These are phyloP conservation scores for Trametes pubescens DNA, from an alignment of 1,284 basidiomycete genomes.

Conservation along the genomic window DNA sequence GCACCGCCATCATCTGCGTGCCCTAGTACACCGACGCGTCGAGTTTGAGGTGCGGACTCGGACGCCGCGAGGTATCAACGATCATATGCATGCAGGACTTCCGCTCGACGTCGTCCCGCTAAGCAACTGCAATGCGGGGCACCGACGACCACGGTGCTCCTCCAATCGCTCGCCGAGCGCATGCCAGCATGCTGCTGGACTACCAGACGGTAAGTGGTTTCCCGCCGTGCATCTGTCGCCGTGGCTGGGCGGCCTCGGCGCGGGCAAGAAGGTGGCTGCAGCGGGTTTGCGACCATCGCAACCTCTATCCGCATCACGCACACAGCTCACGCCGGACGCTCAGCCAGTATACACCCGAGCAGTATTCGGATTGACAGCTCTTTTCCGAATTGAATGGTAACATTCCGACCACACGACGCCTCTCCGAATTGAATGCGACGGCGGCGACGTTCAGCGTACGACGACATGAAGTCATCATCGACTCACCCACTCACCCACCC, in stretches of 20 bases:
- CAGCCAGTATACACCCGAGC: background rate
- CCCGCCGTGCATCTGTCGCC: background rate
- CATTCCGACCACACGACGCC: too few relatives aligned
- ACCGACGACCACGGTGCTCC: background rate
- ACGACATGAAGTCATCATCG: too few relatives aligned
- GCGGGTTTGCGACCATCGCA: background rate
- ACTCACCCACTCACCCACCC: background rate
- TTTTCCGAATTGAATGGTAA: background rate
- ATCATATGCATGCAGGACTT: too few relatives aligned
- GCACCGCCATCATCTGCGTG: background rate
- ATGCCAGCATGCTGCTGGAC: background rate
- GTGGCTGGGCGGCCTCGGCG: background rate
- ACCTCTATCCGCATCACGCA: background rate
- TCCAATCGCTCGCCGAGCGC: too few relatives aligned
- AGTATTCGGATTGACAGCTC: background rate
- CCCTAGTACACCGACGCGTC: background rate
- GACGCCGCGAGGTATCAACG: background rate
- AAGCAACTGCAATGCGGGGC: background rate
- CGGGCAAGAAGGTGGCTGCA: background rate
- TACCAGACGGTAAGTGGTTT: background rate
- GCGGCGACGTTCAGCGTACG: too few relatives aligned
- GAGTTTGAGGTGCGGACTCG: background rate
- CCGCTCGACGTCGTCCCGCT: too few relatives aligned
- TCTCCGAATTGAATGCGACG: too few relatives aligned
- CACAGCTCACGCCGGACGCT: background rate